Base-by-base conservation (phyloP, 257 asterid genomes). In the Jaltomata sinuosa region DNA sequence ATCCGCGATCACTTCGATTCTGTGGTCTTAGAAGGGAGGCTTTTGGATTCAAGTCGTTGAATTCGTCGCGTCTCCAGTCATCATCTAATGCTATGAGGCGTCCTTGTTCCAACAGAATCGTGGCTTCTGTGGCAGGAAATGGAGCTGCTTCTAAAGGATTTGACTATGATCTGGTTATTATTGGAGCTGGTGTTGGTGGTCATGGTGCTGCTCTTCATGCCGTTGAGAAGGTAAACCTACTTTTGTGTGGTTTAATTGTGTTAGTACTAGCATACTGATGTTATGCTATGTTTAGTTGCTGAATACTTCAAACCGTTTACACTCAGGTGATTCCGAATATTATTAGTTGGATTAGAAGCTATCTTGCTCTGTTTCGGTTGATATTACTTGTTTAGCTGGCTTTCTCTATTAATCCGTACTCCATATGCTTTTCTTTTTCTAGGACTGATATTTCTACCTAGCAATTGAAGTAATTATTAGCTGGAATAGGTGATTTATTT, bases 171-270 rank as follows among this genome's bases (percentile, higher is more conserved):
- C 92, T 96, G 74, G 95, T 94, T 69, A 96, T 96, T 90, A 96
- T 94, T 81, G 99, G 99, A 68, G 98, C 99, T 78, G 99, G 99
- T 52, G 98, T 96, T 84, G 99, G 98, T 47, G 99, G 99, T 53
- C 99, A 96, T 79, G 99, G 99, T 54, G 99, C 99, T 85, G 98
- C 99, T 53, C 97, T 96, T 89, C 98, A 96, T 82, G 99, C 99
- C 52, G 97, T 94, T 54, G 97, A 96, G 89, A 93, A 93, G 94
- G 98, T 94, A 71, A 42, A 27, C 21, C 62, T 50, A 34, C 10
- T 81, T 67, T 50, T 67, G 25, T 49, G 36, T 29, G 38, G 50
- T 77, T 77, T 25, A 57, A 31, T 65, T 80, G n/a, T 40, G 76
- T 42, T 25, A 8, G 59, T 74, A 74, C 59, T 45, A 74, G 59